Conservation (phyloP, 2,329 filamentous ascomycete species). For the Sporothrix phasma region DNA sequence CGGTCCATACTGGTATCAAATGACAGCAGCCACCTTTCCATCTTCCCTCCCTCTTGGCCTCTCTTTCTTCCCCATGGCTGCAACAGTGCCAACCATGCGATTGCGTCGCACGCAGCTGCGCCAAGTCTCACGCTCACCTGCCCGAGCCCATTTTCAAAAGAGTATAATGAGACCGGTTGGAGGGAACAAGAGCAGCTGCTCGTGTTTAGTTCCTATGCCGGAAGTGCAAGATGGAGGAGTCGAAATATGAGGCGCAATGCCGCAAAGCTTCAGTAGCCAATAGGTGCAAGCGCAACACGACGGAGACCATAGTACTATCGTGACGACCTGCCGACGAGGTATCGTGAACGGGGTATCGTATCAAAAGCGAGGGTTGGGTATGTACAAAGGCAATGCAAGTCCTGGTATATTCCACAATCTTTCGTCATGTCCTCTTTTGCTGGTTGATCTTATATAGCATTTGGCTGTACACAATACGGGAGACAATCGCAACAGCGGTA, state of each 20-base stretch:
- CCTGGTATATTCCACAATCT: not conserved
- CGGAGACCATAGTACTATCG: too few relatives aligned
- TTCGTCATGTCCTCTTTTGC: not conserved
- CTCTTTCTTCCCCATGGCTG: not conserved
- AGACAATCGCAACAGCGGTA: constrained; percentile 8
- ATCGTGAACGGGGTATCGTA: not conserved
- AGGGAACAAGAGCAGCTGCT: too few relatives aligned
- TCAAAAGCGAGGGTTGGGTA: not conserved
- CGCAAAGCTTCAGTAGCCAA: not conserved
- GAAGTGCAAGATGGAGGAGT: not conserved
- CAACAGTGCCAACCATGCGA: not conserved
- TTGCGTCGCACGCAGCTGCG: constrained; percentile 1
- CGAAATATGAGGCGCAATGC: not conserved
- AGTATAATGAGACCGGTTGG: not conserved
- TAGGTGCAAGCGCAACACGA: not conserved
- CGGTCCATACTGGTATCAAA: not conserved
- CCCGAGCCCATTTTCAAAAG: not conserved
- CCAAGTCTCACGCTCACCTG: not conserved
- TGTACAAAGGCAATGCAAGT: not conserved
- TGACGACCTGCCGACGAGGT: not conserved
- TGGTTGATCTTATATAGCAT: too few relatives aligned
- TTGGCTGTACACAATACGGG: constrained; percentile 4
- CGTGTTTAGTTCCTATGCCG: not conserved
- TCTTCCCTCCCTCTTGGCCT: not conserved
- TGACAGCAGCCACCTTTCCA: not conserved